Evolutionary conservation across 129 eudicot species (phyloP).

Genomic region (Erigeron canadensis): DNA sequence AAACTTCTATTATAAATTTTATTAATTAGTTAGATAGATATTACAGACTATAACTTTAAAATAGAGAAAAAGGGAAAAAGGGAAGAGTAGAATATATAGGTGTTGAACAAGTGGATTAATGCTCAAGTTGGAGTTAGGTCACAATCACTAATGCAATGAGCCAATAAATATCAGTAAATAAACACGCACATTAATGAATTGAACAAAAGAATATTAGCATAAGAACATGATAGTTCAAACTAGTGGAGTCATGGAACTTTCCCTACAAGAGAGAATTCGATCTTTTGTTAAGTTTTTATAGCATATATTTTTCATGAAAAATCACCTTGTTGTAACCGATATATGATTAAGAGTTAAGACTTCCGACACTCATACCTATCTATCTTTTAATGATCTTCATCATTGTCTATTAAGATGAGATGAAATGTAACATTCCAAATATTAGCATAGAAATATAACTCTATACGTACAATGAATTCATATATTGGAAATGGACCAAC

Average conservation of each 20-base stretch:
- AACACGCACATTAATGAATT: neutral
- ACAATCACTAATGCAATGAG: conserved; percentile 11
- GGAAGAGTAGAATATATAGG: conserved; percentile 4
- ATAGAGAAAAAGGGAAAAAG: neutral
- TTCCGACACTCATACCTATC: too few relatives aligned
- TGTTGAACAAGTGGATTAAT: conserved; percentile 22
- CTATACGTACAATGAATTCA: neutral
- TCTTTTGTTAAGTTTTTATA: too few relatives aligned
- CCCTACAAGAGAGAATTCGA: too few relatives aligned
- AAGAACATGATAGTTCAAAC: neutral
- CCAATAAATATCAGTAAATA: conserved; percentile 6
- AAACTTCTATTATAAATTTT: too few relatives aligned
- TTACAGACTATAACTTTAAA: neutral
- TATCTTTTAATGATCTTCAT: too few relatives aligned
- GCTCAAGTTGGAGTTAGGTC: conserved; percentile 13
- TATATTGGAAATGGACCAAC: neutral
- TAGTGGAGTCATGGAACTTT: too few relatives aligned
- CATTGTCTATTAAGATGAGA: too few relatives aligned
- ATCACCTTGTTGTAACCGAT: too few relatives aligned
- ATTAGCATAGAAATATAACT: too few relatives aligned
- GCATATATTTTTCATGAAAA: too few relatives aligned
- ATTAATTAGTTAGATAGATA: neutral
- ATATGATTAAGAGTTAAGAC: too few relatives aligned
- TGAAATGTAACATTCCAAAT: too few relatives aligned
- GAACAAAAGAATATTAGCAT: neutral